phyloP scores from a whole-genome alignment of 2,329 filamentous ascomycete species.

The Zarea fungicola region DNA sequence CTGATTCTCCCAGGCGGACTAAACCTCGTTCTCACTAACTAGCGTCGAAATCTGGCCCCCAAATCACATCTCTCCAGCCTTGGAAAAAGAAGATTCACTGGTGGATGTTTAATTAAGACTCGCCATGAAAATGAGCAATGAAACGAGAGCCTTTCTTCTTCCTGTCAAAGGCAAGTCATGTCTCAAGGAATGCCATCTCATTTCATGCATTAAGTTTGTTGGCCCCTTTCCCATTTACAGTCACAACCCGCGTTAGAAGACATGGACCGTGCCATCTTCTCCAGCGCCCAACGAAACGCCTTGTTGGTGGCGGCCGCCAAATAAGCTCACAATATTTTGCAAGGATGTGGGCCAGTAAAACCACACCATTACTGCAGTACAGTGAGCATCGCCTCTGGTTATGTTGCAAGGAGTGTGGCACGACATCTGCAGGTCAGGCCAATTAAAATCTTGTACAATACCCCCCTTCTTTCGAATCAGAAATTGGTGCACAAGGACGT shows the following conservation, averaged over 20 bases:
- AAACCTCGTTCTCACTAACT: background rate
- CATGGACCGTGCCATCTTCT: no score
- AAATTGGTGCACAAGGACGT: background rate
- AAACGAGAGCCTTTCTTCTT: no score
- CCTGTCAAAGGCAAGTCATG: no score
- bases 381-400: background rate
- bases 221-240: no score
- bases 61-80: background rate
- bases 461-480: background rate
- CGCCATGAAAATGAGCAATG: no score
- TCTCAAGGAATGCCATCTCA: no score
- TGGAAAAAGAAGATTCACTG: background rate
- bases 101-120: background rate
- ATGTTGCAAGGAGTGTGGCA: background rate
- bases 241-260: no score
- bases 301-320: background rate
- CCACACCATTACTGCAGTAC: slow-evolving; percentile 2
- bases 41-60: background rate
- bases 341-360: background rate
- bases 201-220: no score
- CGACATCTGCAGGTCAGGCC: background rate
- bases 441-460: background rate
- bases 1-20: background rate
- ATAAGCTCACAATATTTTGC: background rate
- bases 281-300: no score